These are phyloP conservation scores for Tylopilus sp. DNA, from an alignment of 768 basidiomycete species.

Conservation along the genomic window DNA sequence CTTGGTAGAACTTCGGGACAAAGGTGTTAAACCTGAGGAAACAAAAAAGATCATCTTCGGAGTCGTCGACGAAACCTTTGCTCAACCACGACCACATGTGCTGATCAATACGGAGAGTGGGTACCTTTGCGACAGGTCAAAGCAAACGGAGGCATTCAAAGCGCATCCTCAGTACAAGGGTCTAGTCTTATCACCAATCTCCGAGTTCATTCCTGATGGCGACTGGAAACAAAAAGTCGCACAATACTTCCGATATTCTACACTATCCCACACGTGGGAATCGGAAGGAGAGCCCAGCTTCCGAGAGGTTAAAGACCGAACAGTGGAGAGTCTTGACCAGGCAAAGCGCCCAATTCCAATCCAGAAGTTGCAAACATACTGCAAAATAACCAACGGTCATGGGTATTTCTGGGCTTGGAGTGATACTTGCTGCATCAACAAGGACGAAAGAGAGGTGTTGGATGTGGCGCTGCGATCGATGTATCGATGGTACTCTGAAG, in stretches of 20 bases:
- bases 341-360: no score
- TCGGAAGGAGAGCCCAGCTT: slow-evolving; percentile 5
- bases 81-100: slow-evolving; percentile 5
- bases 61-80: slow-evolving; percentile 1
- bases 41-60: neutral
- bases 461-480: no score
- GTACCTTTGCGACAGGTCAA: slow-evolving; percentile 11
- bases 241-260: slow-evolving; percentile 16
- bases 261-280: slow-evolving; percentile 24
- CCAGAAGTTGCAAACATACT: no score
- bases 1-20: slow-evolving; percentile 5
- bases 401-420: no score
- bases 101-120: slow-evolving; percentile 16
- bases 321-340: no score
- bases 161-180: slow-evolving; percentile 12
- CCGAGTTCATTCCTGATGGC: neutral
- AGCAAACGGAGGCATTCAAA: slow-evolving; percentile 7
- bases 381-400: no score
- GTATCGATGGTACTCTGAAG: no score
- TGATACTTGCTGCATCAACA: no score
- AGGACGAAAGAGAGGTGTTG: no score
- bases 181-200: slow-evolving; percentile 9
- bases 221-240: neutral
- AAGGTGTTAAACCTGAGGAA: slow-evolving; percentile 4
- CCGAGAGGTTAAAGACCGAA: neutral